phyloP scores from a whole-genome alignment of 1,284 basidiomycete genomes.

The Leucoagaricus sp. region DNA sequence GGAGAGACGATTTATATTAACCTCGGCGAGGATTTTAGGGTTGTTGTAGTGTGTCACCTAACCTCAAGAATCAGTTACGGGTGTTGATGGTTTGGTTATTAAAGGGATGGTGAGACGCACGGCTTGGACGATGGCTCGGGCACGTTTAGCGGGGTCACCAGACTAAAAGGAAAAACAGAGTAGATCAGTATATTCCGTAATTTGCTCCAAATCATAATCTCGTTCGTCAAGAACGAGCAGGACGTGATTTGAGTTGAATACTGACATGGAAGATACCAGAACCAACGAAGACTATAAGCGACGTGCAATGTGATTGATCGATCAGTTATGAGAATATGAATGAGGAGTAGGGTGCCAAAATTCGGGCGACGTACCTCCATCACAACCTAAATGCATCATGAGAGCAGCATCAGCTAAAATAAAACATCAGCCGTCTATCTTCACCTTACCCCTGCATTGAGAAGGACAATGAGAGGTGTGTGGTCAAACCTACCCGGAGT shows the following conservation, averaged over 20 bases:
- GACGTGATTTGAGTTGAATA: too few relatives aligned
- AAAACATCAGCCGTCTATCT: background rate
- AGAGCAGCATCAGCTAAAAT: constrained; percentile 88
- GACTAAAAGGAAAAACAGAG: constrained; percentile 51
- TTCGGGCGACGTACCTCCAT: constrained; percentile 72
- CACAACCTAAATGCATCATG: constrained; percentile 99
- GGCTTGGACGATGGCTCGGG: constrained; percentile 96
- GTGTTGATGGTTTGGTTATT: constrained; percentile 2
- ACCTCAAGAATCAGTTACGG: constrained; percentile 12
- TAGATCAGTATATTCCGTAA: constrained; percentile 11
- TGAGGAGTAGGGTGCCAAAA: constrained; percentile 8
- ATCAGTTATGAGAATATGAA: constrained; percentile 11
- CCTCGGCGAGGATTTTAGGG: constrained; percentile 81
- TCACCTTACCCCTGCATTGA: background rate
- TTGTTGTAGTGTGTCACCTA: constrained; percentile 96
- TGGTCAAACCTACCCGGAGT: constrained; percentile 71
- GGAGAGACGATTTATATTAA: constrained; percentile 24
- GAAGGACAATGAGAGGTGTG: background rate
- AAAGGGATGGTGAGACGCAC: constrained; percentile 42
- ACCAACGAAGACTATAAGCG: constrained; percentile 83
- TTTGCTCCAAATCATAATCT: background rate
- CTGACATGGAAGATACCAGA: constrained; percentile 92
- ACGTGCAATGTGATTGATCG: constrained; percentile 18
- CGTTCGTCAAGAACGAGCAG: background rate
- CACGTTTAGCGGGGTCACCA: constrained; percentile 91